Evolutionary conservation across 805 yeast species (phyloP), one percentile per base, ranked within the genome.

Genomic region (Kuraishia ogatae): DNA sequence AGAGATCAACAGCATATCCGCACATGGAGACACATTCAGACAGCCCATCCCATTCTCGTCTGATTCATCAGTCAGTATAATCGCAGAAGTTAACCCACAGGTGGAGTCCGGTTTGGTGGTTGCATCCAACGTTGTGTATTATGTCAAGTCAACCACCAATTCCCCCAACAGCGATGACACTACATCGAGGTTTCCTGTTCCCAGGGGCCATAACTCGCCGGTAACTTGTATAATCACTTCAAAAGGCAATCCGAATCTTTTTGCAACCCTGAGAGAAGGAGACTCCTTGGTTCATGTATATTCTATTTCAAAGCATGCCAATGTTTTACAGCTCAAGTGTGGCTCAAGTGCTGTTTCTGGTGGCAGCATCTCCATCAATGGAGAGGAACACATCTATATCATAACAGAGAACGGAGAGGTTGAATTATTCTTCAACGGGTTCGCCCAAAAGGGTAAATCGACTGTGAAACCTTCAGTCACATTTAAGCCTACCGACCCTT

Each of bases 361-460:
- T 22, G 49, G 24, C 20, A 20, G 22, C 15, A 47, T 47, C 24
- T 10, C 24, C 19, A 20, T 47, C 24, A 22, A 13, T 22, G 49
- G 24, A 22, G 24, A 6, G 2, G 49, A 47, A 47, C 24, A 47
- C 21, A 47, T 47, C 4, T 20, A 20, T 22, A 22, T 22, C 22
- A 47, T 57, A 13, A 57, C 60, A n/a, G 60, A 57, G 35, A 55
- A 53, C 7, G 64, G 64, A 7, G 15, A 20, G 3, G 58, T 67
- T 26, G 71, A 67, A 55, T 50, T 67, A n/a, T 66, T 66, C 52
- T 50, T 50, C 8, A 58, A 61, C 49, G 60, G 62, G 24, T 62
- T 63, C 50, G 52, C 50, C 23, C 55, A 54, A 21, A 58, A 56
- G 29, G 58, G 56, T 64, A 52, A 62, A 62, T 52, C 65, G 60